phyloP scores from a whole-genome alignment of 108 stramenopile genomes.

The Conticribra weissflogii region DNA sequence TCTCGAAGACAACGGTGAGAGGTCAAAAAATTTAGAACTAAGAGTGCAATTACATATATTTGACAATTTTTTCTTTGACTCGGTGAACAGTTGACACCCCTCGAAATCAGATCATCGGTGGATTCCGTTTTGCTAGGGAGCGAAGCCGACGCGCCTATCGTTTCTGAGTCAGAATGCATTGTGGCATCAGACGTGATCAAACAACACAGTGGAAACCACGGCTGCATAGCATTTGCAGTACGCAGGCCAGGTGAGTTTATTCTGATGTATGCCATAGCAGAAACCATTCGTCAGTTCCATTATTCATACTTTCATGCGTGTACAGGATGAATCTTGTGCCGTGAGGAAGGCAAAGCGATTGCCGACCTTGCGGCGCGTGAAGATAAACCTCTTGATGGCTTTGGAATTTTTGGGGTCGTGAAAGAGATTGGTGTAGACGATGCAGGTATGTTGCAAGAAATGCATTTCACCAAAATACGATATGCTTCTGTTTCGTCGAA shows the following conservation, averaged over 20 bases:
- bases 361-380: slow-evolving; percentile 51
- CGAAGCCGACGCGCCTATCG: slow-evolving; percentile 5
- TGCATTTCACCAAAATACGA: too few species aligned
- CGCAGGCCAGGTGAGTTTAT: slow-evolving; percentile 55
- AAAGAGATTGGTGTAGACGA: slow-evolving; percentile 66
- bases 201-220: slow-evolving; percentile 41
- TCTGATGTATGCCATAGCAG: background rate
- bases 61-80: too few species aligned
- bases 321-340: slow-evolving; percentile 64
- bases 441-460: slow-evolving; percentile 46
- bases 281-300: background rate
- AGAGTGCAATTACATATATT: too few species aligned
- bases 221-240: slow-evolving; percentile 62
- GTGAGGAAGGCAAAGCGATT: slow-evolving; percentile 69
- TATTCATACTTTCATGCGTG: background rate
- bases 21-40: too few species aligned
- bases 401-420: slow-evolving; percentile 54
- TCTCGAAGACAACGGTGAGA: slow-evolving; percentile 30
- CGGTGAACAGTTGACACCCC: slow-evolving; percentile 25
- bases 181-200: slow-evolving; percentile 31
- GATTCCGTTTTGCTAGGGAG: slow-evolving; percentile 32
- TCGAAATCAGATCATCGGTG: slow-evolving; percentile 40
- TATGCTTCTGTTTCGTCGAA: too few species aligned
- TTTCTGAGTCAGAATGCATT: slow-evolving; percentile 36
- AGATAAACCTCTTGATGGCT: slow-evolving; percentile 48